These are phyloP conservation scores for Aechmea fasciata DNA, from an alignment of 176 grass and related monocot species.

Conservation along the genomic window DNA sequence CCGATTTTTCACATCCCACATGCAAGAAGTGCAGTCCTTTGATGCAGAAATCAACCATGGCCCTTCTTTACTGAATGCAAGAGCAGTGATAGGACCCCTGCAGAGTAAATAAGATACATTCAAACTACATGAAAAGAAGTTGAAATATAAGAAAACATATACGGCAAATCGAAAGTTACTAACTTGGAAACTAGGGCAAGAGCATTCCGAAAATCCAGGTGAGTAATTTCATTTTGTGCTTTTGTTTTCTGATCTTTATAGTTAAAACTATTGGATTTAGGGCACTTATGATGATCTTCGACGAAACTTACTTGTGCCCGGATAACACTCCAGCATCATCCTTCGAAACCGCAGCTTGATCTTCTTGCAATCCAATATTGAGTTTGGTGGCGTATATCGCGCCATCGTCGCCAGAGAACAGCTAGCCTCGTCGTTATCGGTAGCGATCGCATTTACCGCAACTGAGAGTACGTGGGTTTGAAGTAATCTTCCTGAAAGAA, in stretches of 20 bases:
- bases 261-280: neutral
- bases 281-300: neutral
- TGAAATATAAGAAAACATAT: neutral
- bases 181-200: no score
- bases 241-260: no score
- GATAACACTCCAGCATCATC: slow-evolving; percentile 19
- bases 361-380: neutral
- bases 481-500: slow-evolving; percentile 18
- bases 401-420: slow-evolving; percentile 22
- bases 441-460: slow-evolving; percentile 2
- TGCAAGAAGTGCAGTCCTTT: slow-evolving; percentile 14
- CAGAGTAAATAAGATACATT: neutral
- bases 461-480: slow-evolving; percentile 6
- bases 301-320: slow-evolving; percentile 14
- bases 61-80: slow-evolving; percentile 20
- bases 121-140: neutral
- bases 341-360: neutral
- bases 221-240: no score
- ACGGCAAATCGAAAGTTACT: neutral
- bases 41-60: slow-evolving; percentile 22
- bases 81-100: slow-evolving; percentile 24
- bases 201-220: no score
- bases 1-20: slow-evolving; percentile 26
- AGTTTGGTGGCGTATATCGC: slow-evolving; percentile 15
- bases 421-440: slow-evolving; percentile 17